Percentiles rank a stretch among this genome's conserved stretches.
Evolutionary conservation across 345 rosid genomes (phyloP).

Genomic region (Linum trigynum): DNA sequence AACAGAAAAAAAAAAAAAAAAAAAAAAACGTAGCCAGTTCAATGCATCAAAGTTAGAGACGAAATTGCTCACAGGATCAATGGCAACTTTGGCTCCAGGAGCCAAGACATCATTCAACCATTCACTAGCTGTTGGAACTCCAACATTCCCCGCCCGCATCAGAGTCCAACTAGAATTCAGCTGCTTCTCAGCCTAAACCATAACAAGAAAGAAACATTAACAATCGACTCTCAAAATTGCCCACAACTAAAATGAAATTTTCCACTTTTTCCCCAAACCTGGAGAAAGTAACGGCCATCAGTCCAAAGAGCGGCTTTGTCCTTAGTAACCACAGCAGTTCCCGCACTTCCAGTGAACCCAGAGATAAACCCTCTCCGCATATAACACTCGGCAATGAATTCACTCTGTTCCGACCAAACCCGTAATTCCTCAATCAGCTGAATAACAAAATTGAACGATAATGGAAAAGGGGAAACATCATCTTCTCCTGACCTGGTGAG

Average conservation of each 20-base stretch:
- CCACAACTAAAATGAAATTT: too few species aligned
- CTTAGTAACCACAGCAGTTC: constrained; percentile 78
- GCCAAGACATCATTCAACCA: constrained; percentile 80
- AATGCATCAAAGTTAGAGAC: background rate
- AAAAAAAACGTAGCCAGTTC: background rate
- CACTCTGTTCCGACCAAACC: constrained; percentile 47
- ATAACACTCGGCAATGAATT: constrained; percentile 91
- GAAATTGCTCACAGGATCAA: constrained; percentile 77
- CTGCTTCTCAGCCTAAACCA: constrained; percentile 77
- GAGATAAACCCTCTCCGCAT: constrained; percentile 74
- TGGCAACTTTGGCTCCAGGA: constrained; percentile 83
- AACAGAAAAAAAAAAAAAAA: too few species aligned
- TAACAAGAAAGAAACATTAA: background rate
- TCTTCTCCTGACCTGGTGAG: constrained; percentile 58
- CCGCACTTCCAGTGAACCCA: constrained; percentile 93
- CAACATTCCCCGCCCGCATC: constrained; percentile 89
- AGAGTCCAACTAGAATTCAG: constrained; percentile 73
- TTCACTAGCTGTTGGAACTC: constrained; percentile 77
- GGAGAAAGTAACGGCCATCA: constrained; percentile 95
- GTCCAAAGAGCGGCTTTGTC: constrained; percentile 97
- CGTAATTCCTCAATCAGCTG: background rate
- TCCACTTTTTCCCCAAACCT: constrained; percentile 36
- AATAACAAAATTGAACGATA: background rate
- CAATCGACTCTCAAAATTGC: background rate
- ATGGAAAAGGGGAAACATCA: background rate